Conservation (phyloP, 2,329 filamentous ascomycete genomes). For the Fusarium napiforme region DNA sequence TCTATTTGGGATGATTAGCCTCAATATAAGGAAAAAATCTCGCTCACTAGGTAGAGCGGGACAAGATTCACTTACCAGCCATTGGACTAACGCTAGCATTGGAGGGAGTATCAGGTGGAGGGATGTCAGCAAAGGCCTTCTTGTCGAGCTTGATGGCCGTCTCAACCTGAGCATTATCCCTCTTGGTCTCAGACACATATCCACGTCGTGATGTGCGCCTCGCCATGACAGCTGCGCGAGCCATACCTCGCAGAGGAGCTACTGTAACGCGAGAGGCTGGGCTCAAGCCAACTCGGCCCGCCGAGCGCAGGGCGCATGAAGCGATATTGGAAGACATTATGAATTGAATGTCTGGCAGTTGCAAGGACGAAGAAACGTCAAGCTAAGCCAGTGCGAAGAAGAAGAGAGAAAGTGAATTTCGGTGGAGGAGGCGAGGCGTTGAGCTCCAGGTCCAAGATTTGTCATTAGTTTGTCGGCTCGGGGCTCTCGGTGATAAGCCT, state of each 20-base stretch:
- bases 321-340: constrained; percentile 73
- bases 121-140: constrained; percentile 76
- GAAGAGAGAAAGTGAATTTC: constrained; percentile 39
- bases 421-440: constrained; percentile 35
- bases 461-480: constrained; percentile 52
- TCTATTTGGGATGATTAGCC: constrained; percentile 56
- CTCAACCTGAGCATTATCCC: constrained; percentile 84
- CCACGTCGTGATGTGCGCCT: constrained; percentile 59
- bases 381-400: constrained; percentile 33
- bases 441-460: constrained; percentile 48
- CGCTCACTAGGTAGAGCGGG: background rate
- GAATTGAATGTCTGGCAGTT: constrained; percentile 37
- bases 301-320: constrained; percentile 79
- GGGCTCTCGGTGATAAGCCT: constrained; percentile 51
- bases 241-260: constrained; percentile 45
- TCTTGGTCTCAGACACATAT: constrained; percentile 88
- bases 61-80: constrained; percentile 57
- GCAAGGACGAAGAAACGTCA: constrained; percentile 36
- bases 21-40: background rate
- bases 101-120: constrained; percentile 46
- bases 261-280: constrained; percentile 54
- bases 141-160: constrained; percentile 88
- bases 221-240: constrained; percentile 46
- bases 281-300: constrained; percentile 68
- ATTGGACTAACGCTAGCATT: constrained; percentile 81